Evolutionary conservation across 768 basidiomycete species (phyloP).

Genomic region (Lentinula raphanica): DNA sequence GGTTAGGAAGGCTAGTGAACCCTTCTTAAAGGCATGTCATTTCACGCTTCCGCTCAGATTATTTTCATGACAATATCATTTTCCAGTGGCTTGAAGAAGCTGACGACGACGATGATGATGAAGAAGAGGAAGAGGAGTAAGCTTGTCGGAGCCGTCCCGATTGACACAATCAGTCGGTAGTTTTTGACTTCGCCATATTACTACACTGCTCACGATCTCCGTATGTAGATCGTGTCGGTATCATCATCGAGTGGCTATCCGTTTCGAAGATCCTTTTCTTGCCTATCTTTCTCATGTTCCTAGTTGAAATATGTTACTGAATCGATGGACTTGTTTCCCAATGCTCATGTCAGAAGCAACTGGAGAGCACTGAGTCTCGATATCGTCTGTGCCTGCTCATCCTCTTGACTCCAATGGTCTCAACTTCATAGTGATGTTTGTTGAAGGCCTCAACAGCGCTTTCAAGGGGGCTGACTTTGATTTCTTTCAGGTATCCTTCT

Average conservation of each 20-base stretch:
- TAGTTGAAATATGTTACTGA: no score
- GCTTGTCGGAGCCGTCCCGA: neutral
- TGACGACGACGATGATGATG: conserved; percentile 70
- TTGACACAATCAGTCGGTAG: no score
- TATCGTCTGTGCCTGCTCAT: no score
- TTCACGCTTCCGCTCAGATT: neutral
- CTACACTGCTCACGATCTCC: no score
- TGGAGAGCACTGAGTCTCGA: no score
- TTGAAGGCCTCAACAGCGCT: neutral
- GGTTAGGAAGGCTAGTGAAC: conserved; percentile 91
- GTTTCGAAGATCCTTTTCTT: no score
- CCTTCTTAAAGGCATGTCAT: conserved; percentile 78
- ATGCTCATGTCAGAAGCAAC: no score
- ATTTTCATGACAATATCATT: neutral
- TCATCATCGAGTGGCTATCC: no score
- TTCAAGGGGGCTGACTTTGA: neutral
- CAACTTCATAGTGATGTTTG: neutral
- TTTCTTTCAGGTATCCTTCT: neutral
- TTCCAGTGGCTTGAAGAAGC: conserved; percentile 83
- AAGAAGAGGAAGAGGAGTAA: conserved; percentile 36
- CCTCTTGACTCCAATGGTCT: neutral
- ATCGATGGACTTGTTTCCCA: no score
- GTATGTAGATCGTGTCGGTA: no score
- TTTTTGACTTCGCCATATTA: no score
- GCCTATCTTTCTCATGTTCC: no score